phyloP scores from a whole-genome alignment of 768 basidiomycete species.

The Favolaschia claudopus region DNA sequence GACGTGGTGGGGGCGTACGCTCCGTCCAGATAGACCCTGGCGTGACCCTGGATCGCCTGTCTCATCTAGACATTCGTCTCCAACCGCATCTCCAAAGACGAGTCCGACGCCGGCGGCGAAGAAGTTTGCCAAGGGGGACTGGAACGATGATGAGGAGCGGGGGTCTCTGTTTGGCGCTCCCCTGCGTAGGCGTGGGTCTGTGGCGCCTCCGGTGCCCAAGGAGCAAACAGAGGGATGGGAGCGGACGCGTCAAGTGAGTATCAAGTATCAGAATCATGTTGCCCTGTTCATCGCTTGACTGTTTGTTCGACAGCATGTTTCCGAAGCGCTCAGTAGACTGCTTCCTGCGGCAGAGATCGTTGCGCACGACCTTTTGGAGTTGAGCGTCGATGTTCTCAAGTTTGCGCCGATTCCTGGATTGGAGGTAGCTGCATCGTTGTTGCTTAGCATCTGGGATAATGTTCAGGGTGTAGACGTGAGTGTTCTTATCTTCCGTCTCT shows the following conservation, averaged over 20 bases:
- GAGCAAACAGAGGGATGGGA: conserved; percentile 43
- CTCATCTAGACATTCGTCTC: conserved; percentile 14
- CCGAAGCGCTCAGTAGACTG: conserved; percentile 38
- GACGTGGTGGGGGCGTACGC: conserved; percentile 25
- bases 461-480: conserved; percentile 64
- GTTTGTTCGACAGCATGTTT: conserved; percentile 34
- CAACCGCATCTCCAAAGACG: neutral
- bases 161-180: conserved; percentile 11
- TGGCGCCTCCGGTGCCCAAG: conserved; percentile 30
- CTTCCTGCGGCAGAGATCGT: conserved; percentile 42
- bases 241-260: conserved; percentile 39
- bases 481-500: conserved; percentile 11
- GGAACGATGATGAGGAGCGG: conserved; percentile 10
- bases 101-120: conserved; percentile 1
- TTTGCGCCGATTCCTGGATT: conserved; percentile 62
- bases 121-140: conserved; percentile 2
- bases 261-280: neutral
- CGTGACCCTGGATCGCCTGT: conserved; percentile 8
- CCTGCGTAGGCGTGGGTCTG: neutral
- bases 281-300: neutral
- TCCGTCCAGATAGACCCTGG: conserved; percentile 23
- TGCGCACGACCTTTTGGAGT: conserved; percentile 44
- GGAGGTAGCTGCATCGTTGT: conserved; percentile 50
- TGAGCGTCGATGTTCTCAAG: conserved; percentile 45
- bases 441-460: conserved; percentile 65